phyloP scores from a whole-genome alignment of 2,329 filamentous ascomycete genomes.

The Nigrospora osmanthi region DNA sequence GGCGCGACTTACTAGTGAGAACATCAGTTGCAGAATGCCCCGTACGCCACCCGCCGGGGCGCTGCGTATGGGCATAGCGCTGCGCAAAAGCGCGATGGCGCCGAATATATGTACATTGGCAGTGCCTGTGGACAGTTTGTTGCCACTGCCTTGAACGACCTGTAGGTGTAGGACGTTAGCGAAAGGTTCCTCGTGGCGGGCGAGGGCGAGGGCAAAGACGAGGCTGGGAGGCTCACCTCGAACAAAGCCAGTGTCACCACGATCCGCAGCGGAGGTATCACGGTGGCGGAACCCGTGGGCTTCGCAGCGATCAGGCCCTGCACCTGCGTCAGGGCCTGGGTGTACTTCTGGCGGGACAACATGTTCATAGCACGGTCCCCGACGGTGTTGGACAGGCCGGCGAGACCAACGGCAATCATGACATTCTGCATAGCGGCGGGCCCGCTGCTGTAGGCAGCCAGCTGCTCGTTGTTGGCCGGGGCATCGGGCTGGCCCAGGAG shows the following conservation, averaged over 20 bases:
- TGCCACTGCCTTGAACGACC: constrained; percentile 35
- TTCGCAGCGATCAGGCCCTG: constrained; percentile 28
- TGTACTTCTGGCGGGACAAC: constrained; percentile 44
- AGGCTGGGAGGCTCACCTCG: constrained; percentile 36
- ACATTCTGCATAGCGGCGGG: constrained; percentile 35
- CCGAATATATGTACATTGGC: constrained; percentile 53
- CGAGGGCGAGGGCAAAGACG: no score
- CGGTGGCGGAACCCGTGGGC: constrained; percentile 18
- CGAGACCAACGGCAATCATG: constrained; percentile 50
- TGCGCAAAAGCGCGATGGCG: constrained; percentile 48
- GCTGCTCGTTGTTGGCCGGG: constrained; percentile 27
- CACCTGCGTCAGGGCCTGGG: constrained; percentile 40
- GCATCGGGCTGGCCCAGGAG: constrained; percentile 44
- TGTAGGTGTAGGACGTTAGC: constrained; percentile 1
- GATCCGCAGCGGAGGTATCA: constrained; percentile 39
- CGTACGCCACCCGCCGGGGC: constrained; percentile 36
- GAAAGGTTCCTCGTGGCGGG: no score
- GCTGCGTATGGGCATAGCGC: constrained; percentile 29
- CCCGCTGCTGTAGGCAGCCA: constrained; percentile 26
- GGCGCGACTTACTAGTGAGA: constrained; percentile 40
- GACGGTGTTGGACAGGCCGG: constrained; percentile 46
- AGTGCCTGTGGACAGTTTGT: constrained; percentile 35
- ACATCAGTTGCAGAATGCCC: constrained; percentile 47
- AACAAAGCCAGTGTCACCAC: constrained; percentile 54
- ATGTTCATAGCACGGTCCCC: constrained; percentile 36